Evolutionary conservation across 2,329 filamentous ascomycete genomes (phyloP).

Genomic region (Ambrosiella beaveri): DNA sequence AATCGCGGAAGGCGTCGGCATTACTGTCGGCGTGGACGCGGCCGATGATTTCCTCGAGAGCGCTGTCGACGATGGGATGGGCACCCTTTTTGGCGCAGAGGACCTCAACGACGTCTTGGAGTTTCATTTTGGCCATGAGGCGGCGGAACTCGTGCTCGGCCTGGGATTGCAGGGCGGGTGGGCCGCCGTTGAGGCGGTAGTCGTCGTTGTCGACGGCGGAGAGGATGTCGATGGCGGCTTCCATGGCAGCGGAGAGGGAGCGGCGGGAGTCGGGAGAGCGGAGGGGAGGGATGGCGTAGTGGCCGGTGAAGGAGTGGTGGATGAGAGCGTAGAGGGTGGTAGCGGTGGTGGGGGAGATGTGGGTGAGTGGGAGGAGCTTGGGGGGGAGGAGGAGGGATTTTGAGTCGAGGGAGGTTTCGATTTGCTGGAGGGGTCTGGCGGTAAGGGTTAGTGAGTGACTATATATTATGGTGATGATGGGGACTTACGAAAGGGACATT

Average conservation of each 20-base stretch:
- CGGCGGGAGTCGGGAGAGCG: neutral
- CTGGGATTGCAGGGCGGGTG: too few species aligned
- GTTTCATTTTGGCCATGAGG: too few species aligned
- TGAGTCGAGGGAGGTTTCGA: constrained; percentile 8
- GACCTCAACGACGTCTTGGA: too few species aligned
- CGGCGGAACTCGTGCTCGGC: too few species aligned
- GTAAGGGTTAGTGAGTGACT: neutral
- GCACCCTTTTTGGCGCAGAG: too few species aligned
- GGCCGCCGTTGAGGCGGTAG: too few species aligned
- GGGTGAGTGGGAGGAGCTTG: constrained; percentile 4
- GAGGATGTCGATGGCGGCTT: constrained; percentile 11
- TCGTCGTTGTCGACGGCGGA: neutral
- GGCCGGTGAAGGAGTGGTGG: constrained; percentile 10
- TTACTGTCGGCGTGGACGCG: too few species aligned
- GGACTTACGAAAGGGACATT: neutral
- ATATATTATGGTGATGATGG: neutral
- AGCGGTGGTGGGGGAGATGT: constrained; percentile 5
- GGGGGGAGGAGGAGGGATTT: constrained; percentile 7
- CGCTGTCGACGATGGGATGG: too few species aligned
- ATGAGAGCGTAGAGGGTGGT: constrained; percentile 11
- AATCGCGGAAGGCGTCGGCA: too few species aligned
- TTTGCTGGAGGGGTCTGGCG: constrained; percentile 4
- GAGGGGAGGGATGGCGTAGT: neutral
- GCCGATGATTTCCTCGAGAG: too few species aligned
- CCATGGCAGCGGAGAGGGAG: constrained; percentile 11